A percentile compares a stretch with the other conserved stretches of the same genome.
These are phyloP conservation scores for Echites panduratus DNA, from an alignment of 257 asterid species.

Conservation along the genomic window DNA sequence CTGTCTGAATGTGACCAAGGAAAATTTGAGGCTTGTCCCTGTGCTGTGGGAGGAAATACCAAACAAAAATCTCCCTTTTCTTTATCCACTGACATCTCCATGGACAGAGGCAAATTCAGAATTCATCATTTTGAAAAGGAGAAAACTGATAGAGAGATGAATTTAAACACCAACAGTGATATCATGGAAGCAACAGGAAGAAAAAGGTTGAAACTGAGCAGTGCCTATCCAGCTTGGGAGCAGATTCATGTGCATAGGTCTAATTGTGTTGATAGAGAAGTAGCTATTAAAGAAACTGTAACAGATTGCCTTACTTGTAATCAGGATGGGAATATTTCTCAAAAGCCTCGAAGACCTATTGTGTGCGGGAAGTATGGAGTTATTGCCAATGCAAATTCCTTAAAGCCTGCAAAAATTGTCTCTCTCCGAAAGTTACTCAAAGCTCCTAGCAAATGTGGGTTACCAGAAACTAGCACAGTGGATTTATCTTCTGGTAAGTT, in stretches of 20 bases:
- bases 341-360: slow-evolving; percentile 35
- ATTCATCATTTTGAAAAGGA: slow-evolving; percentile 24
- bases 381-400: slow-evolving; percentile 44
- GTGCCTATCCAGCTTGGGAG: slow-evolving; percentile 21
- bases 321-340: slow-evolving; percentile 19
- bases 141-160: slow-evolving; percentile 22
- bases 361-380: slow-evolving; percentile 53
- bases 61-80: slow-evolving; percentile 7
- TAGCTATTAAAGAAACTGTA: slow-evolving; percentile 21
- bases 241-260: slow-evolving; percentile 20
- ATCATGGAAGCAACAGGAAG: slow-evolving; percentile 23
- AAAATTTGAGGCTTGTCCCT: slow-evolving; percentile 26
- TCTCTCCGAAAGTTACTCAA: slow-evolving; percentile 33
- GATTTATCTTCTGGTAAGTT: slow-evolving; percentile 19
- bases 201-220: slow-evolving; percentile 32
- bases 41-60: slow-evolving; percentile 17
- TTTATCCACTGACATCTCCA: slow-evolving; percentile 7
- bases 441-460: slow-evolving; percentile 21
- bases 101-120: slow-evolving; percentile 17
- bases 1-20: slow-evolving; percentile 22
- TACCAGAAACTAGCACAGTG: slow-evolving; percentile 18
- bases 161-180: slow-evolving; percentile 17
- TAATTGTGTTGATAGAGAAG: slow-evolving; percentile 21
- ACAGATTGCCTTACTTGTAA: slow-evolving; percentile 24
- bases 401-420: slow-evolving; percentile 40